Base-by-base conservation (phyloP, 2,329 filamentous ascomycete genomes). In the Aaosphaeria arxii region DNA sequence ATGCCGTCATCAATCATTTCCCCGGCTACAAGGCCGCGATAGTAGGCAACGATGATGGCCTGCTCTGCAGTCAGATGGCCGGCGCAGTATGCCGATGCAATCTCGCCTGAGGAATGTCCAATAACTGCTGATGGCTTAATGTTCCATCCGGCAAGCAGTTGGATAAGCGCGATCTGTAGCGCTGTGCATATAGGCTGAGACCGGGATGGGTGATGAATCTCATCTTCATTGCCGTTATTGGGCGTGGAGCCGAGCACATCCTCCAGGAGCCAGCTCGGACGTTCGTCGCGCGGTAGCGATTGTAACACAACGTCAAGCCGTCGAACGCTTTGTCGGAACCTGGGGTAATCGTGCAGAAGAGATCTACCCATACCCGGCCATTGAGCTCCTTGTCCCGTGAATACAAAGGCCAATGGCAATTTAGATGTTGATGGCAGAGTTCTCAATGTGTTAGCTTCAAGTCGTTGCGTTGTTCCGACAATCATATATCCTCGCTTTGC, bases 321-420 rank as follows among this genome's bases (percentile, higher is more conserved):
- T 30, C n/a, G 11, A 17, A 51, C 31, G 35, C 11, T 9, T 24
- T 47, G 11, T 13, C n/a, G 30, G 31, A 46, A 45, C 1, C 46
- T 36, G 28, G 30, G 9, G n/a, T 48, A 9, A 6, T n/a, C 1
- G 9, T 40, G 9, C 3, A 72, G 32, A 1, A 75, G 56, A 30
- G 71, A 62, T 2, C 50, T 48, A 7, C 72, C 71, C 71, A 74
- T 75, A 0, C 56, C 54, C 0, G 53, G 42, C 69, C 70, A 75
- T 33, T 75, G 73, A 0, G 71, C 71, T 11, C 74, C 73, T 45
- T 75, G 74, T 2, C 74, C 73, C 0, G 70, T 73, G 52, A 75
- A 74, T 0, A 74, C 59, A 33, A 54, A 42, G 4, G 44, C n/a
- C 7, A 41, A 29, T 6, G 17, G 17, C 7, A 5, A n/a, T 6